Evolutionary conservation across 2,329 filamentous ascomycete species (phyloP).

Genomic region (Diplodia mutila): DNA sequence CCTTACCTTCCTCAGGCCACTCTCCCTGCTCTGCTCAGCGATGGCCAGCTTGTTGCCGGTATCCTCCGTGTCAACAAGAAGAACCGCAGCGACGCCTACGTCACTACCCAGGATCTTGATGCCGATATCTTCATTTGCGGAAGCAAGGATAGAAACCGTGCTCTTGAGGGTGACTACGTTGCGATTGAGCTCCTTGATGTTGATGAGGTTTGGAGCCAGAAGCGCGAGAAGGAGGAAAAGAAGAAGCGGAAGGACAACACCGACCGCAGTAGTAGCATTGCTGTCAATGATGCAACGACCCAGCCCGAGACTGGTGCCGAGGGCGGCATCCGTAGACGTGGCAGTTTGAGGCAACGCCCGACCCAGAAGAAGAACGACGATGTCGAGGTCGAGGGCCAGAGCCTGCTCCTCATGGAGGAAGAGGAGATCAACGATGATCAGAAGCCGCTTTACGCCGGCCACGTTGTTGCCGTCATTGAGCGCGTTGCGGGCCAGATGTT

Average conservation of each 20-base stretch:
- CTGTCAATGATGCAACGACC: slow-evolving; percentile 64
- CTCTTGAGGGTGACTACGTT: slow-evolving; percentile 92
- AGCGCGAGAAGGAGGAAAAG: slow-evolving; percentile 99
- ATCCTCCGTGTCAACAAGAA: slow-evolving; percentile 99
- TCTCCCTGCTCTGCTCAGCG: slow-evolving; percentile 83
- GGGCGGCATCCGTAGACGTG: slow-evolving; percentile 86
- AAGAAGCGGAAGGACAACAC: slow-evolving; percentile 99
- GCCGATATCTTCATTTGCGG: slow-evolving; percentile 99
- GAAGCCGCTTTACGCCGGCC: slow-evolving; percentile 95
- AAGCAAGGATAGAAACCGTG: slow-evolving; percentile 97
- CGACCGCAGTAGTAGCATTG: slow-evolving; percentile 77
- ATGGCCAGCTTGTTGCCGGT: slow-evolving; percentile 93
- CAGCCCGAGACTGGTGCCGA: slow-evolving; percentile 68
- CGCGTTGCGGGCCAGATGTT: slow-evolving; percentile 99
- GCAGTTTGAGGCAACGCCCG: slow-evolving; percentile 92
- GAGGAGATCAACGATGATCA: slow-evolving; percentile 98
- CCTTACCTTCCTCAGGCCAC: slow-evolving; percentile 95
- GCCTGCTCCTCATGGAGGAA: slow-evolving; percentile 92
- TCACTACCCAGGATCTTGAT: slow-evolving; percentile 91
- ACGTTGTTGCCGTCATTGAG: slow-evolving; percentile 96
- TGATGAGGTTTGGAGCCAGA: slow-evolving; percentile 97
- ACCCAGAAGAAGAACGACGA: slow-evolving; percentile 99
- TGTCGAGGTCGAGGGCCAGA: slow-evolving; percentile 97
- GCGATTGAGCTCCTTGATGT: slow-evolving; percentile 96
- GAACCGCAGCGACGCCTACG: slow-evolving; percentile 97